phyloP scores from a whole-genome alignment of 2,329 filamentous ascomycete genomes.

The Nothophaeocryptopus gaeumannii region DNA sequence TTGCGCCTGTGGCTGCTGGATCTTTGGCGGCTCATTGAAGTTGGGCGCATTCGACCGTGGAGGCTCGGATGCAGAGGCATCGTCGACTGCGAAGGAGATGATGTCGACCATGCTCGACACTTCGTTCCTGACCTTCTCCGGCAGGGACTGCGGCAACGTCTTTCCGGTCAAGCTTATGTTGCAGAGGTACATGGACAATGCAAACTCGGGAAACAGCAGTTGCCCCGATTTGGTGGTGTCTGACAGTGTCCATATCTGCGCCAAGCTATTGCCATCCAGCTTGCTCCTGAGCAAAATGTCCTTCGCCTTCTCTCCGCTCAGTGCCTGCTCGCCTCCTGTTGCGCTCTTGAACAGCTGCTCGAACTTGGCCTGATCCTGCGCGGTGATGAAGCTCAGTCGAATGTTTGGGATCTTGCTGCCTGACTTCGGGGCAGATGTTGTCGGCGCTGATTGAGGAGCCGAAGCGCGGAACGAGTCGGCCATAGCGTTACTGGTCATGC shows the following conservation, averaged over 20 bases:
- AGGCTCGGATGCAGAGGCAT: conserved; percentile 57
- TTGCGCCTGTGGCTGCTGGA: conserved; percentile 53
- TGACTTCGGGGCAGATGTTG: conserved; percentile 60
- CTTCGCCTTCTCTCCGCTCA: conserved; percentile 88
- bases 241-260: conserved; percentile 90
- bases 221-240: conserved; percentile 97
- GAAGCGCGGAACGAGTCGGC: conserved; percentile 58
- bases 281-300: conserved; percentile 86
- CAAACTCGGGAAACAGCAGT: conserved; percentile 95
- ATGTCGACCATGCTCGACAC: conserved; percentile 99
- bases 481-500: conserved; percentile 63
- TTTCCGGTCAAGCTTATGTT: conserved; percentile 90
- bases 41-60: conserved; percentile 65
- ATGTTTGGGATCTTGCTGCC: conserved; percentile 86
- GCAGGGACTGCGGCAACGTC: conserved; percentile 68
- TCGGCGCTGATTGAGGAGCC: conserved; percentile 51
- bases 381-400: conserved; percentile 91
- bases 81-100: conserved; percentile 87
- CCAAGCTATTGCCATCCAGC: conserved; percentile 79
- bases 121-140: conserved; percentile 88
- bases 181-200: conserved; percentile 96
- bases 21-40: conserved; percentile 58
- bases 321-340: conserved; percentile 75
- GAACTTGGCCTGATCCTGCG: conserved; percentile 91
- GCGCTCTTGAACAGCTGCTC: conserved; percentile 97